Percentiles rank a stretch among this genome's conserved stretches.
These are phyloP conservation scores for Aurantiochytrium sp. DNA, from an alignment of 108 stramenopile species.

Conservation along the genomic window DNA sequence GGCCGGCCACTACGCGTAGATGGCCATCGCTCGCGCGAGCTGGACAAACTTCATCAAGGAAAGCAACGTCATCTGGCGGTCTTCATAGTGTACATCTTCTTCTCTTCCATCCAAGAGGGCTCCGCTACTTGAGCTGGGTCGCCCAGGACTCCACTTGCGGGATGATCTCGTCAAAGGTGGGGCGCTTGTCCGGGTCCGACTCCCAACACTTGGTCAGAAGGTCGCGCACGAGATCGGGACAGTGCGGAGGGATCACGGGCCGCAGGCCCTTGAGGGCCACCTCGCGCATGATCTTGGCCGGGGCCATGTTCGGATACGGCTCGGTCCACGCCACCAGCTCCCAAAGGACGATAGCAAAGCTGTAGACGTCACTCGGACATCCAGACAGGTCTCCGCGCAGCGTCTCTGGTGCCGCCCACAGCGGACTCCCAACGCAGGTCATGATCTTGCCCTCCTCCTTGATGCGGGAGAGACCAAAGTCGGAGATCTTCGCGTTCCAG, in stretches of 20 bases:
- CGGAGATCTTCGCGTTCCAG: constrained; percentile 76
- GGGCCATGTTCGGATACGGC: constrained; percentile 46
- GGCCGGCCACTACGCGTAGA: too few relatives aligned
- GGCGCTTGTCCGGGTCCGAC: not conserved
- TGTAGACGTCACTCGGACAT: constrained; percentile 38
- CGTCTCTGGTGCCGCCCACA: not conserved
- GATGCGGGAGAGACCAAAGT: constrained; percentile 75
- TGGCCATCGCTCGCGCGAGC: too few relatives aligned
- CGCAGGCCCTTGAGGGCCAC: not conserved
- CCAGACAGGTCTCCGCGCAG: not conserved
- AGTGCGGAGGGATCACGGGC: not conserved
- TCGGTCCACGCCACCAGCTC: constrained; percentile 44
- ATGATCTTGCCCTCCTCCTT: constrained; percentile 44
- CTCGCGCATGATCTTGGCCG: not conserved
- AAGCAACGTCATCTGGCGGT: too few relatives aligned
- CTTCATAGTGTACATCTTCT: not conserved
- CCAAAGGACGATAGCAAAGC: constrained; percentile 48
- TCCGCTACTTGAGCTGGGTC: too few relatives aligned
- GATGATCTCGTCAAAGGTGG: not conserved
- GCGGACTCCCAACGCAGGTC: constrained; percentile 49
- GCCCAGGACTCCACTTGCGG: not conserved
- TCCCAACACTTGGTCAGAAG: not conserved
- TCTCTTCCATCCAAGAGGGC: not conserved
- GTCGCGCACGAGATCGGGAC: not conserved
- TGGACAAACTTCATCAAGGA: too few relatives aligned